phyloP scores from a whole-genome alignment of 2,329 filamentous ascomycete genomes.

The Trichoderma citrinoviride region DNA sequence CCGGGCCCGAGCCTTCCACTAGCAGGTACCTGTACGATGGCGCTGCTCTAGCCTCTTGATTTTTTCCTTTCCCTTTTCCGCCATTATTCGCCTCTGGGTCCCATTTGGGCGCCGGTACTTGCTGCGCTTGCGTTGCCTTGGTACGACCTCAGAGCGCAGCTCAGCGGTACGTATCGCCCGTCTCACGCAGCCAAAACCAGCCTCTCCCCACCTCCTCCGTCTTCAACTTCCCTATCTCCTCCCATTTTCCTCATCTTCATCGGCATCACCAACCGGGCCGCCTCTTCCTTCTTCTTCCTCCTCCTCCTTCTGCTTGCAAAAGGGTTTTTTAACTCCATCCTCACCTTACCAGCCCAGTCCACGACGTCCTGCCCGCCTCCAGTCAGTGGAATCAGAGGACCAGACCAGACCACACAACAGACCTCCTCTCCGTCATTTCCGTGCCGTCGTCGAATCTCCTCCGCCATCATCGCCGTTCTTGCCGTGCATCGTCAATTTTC shows the following conservation, averaged over 20 bases:
- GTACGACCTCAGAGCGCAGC: not conserved
- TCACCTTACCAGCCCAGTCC: constrained; percentile 10
- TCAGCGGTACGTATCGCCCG: constrained; percentile 12
- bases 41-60: not conserved
- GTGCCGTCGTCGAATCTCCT: constrained; percentile 3
- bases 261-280: constrained; percentile 10
- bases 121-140: constrained; percentile 1
- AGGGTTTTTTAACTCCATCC: not conserved
- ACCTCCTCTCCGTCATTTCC: constrained; percentile 12
- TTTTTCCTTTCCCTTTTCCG: not conserved
- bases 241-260: constrained; percentile 16
- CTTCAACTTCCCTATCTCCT: constrained; percentile 14
- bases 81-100: constrained; percentile 14
- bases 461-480: constrained; percentile 7
- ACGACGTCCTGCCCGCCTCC: constrained; percentile 17
- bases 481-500: constrained; percentile 2
- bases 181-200: constrained; percentile 21
- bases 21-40: constrained; percentile 20
- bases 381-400: constrained; percentile 11
- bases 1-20: constrained; percentile 22
- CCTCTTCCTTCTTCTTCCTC: not conserved
- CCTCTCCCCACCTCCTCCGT: constrained; percentile 17
- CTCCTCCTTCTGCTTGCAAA: not conserved
- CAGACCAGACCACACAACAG: not conserved
- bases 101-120: constrained; percentile 19